Base-by-base conservation (phyloP, 257 asterid species). In the Petunia axillaris region DNA sequence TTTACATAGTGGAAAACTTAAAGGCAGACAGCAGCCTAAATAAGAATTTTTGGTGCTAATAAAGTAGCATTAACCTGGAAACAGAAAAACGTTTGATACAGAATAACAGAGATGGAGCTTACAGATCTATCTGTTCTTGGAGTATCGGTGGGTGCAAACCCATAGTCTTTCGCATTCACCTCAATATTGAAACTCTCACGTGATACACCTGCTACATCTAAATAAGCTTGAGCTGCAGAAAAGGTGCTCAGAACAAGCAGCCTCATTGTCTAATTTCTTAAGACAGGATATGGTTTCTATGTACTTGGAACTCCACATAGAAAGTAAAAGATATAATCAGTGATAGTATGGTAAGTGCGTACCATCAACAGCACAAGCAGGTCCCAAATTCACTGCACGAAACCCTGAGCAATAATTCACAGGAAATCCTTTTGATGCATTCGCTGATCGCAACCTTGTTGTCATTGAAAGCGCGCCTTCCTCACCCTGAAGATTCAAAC, bases 391-490 rank as follows among this genome's bases (percentile, higher is more conserved):
- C 67, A 89, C 81, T 1, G 97, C 87, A 67, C 97, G 97, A 83
- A 93, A 95, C 66, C 99, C 99, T 60, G 99, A 92, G 86, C 99
- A 95, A 91, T 92, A 93, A 83, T 95, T 95, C 70, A 95, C 98
- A 5, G 97, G 94, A 74, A 95, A 75, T 76, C 99, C 98, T 82
- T 95, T 93, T 11, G 99, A 91, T 81, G 98, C 94, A 88, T 73
- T 88, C 76, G 88, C 89, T 52, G 94, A 89, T 79, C 90, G 89
- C 83, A 88, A 82, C 86, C 89, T 92, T 16, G 99, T 95, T 39
- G 99, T 93, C 99, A 95, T 93, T 43, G 99, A 93, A 81, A 95
- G 97, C 71, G 99, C 97, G 46, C 99, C 99, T 83, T 95, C 99
- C 88, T 95, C 99, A 11, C 99, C 99, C 99, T 95, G 79, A 82